These are phyloP conservation scores for Daucus carota DNA, from an alignment of 129 eudicot genomes.

Conservation along the genomic window DNA sequence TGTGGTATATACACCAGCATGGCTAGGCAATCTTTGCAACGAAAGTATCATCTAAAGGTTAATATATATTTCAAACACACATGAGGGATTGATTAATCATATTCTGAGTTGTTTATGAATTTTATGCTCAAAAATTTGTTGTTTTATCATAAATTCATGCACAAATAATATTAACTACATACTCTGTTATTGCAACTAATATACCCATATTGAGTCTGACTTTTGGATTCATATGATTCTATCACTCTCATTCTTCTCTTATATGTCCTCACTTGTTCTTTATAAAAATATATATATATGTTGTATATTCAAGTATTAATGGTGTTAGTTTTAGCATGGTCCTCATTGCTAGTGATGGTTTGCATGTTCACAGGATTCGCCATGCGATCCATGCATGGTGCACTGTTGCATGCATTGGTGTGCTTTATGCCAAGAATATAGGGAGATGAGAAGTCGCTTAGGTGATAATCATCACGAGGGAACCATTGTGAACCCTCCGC, in stretches of 20 bases:
- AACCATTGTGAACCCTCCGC: constrained; percentile 52
- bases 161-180: too few species aligned
- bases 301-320: neutral
- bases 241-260: too few species aligned
- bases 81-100: neutral
- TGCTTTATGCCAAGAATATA: constrained; percentile 82
- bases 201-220: too few species aligned
- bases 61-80: neutral
- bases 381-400: constrained; percentile 85
- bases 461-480: constrained; percentile 16
- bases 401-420: constrained; percentile 90
- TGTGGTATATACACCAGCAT: constrained; percentile 78
- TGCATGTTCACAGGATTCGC: constrained; percentile 43
- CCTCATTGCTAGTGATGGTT: neutral
- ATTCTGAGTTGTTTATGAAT: neutral
- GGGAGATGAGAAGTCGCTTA: constrained; percentile 64
- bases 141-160: too few species aligned
- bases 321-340: neutral
- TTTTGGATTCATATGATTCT: too few species aligned
- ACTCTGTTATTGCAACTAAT: too few species aligned
- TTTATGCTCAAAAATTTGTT: neutral
- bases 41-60: constrained; percentile 79
- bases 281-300: neutral
- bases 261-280: too few species aligned
- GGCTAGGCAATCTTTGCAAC: constrained; percentile 68